Conservation (phyloP, 306 rosid genomes). For the Malus sylvestris region DNA sequence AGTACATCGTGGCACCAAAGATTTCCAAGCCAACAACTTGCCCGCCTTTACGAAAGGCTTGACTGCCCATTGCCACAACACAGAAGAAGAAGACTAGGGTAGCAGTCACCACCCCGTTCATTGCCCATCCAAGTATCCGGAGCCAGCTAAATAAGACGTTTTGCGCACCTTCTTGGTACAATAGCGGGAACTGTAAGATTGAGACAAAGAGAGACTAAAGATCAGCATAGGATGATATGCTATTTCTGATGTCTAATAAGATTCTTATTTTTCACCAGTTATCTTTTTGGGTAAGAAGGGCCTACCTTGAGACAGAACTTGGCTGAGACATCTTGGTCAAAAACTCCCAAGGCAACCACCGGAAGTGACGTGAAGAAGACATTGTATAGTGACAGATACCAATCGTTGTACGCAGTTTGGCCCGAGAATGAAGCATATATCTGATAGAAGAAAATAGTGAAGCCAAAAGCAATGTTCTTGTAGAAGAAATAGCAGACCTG, state of each 20-base stretch:
- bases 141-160: conserved; percentile 84
- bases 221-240: neutral
- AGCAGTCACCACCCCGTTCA: conserved; percentile 60
- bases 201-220: neutral
- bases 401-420: conserved; percentile 75
- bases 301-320: conserved; percentile 74
- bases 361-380: conserved; percentile 99
- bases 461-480: conserved; percentile 87
- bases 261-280: neutral
- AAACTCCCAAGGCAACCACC: conserved; percentile 90
- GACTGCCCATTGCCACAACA: conserved; percentile 45
- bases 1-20: conserved; percentile 77
- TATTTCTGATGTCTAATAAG: neutral
- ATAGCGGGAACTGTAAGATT: conserved; percentile 66
- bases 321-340: conserved; percentile 87
- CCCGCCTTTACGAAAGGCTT: conserved; percentile 81
- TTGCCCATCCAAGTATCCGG: conserved; percentile 62
- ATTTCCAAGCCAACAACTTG: conserved; percentile 56
- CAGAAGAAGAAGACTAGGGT: conserved; percentile 73
- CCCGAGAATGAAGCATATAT: conserved; percentile 85
- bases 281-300: neutral
- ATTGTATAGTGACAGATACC: conserved; percentile 77
- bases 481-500: conserved; percentile 98
- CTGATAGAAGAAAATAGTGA: conserved; percentile 80
- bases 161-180: conserved; percentile 94